A percentile compares a stretch with the other conserved stretches of the same genome.
phyloP scores from a whole-genome alignment of 371 early-diverging fungal species.

The Chytridium lagenaria region DNA sequence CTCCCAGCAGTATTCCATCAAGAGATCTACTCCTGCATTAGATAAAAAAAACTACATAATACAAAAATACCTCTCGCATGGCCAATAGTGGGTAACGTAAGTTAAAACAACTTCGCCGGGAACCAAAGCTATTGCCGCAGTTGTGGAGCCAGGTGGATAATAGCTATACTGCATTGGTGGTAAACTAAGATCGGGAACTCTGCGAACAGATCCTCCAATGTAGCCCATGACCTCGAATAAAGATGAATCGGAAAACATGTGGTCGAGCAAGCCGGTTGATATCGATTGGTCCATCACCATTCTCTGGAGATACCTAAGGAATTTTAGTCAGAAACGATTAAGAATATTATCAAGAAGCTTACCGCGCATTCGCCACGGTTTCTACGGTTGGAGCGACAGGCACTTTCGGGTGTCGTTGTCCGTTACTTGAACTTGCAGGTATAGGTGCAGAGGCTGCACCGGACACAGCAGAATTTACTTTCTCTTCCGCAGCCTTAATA shows the following conservation, averaged over 20 bases:
- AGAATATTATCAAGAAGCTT: not conserved
- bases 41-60: not conserved
- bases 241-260: conserved; percentile 29
- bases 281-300: conserved; percentile 33
- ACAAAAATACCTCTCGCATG: conserved; percentile 20
- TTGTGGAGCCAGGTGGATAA: not conserved
- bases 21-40: conserved; percentile 10
- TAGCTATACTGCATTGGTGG: conserved; percentile 5
- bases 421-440: too few species aligned
- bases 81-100: conserved; percentile 28
- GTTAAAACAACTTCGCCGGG: conserved; percentile 16
- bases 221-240: conserved; percentile 29
- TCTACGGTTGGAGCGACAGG: too few species aligned
- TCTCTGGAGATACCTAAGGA: conserved; percentile 1
- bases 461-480: too few species aligned
- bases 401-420: too few species aligned
- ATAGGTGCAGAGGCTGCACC: too few species aligned
- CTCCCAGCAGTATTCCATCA: conserved; percentile 17
- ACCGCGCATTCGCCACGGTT: not conserved
- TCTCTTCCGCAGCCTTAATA: too few species aligned
- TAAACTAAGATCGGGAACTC: not conserved
- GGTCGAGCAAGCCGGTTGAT: conserved; percentile 24
- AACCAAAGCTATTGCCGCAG: conserved; percentile 2
- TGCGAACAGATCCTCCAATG: conserved; percentile 27
- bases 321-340: not conserved